Base-by-base conservation (phyloP, 108 stramenopile genomes). In the Bacterosira constricta region DNA sequence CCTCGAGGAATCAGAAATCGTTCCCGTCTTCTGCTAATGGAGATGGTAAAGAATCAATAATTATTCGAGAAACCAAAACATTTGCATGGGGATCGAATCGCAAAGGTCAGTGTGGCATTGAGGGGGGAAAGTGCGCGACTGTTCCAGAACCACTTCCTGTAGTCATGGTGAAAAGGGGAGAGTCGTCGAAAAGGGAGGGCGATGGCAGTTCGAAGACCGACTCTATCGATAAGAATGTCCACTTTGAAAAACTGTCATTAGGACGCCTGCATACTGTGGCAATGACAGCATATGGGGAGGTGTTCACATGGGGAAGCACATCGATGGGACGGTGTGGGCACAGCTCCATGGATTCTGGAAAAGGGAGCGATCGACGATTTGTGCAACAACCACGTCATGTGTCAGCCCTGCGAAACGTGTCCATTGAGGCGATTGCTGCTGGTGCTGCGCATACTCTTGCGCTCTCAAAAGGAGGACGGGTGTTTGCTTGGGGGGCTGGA, bases 391-490 rank as follows among this genome's bases (percentile, higher is more conserved):
- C 93, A 17, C 80, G 83, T 27, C 83, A 76, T 30, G 85, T 94
- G 9, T 84, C 88, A 34, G 84, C 89, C 0, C 49, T 94, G 36
- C 49, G 66, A 13, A 81, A 89, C 66, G 86, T 92, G 3, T 56
- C 59, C 35, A 85, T 92, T 63, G 85, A 80, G 3, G 59, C 81
- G 12, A 81, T 94, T 45, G 86, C 88, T n/a, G 90, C 90, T n/a
- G 96, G 97, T 8, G 97, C 94, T 70, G 86, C 90, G 29, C 98
- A 99, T 69, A 96, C 96, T 4, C 73, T 99, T 21, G 92, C 96
- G 1, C 74, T 99, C 41, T 88, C 90, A 3, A 83, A 67, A 18
- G 91, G 86, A 38, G 97, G 95, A 13, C 58, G 91, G 15, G 93
- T 98, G 17, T 94, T 90, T 82, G 83, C 84, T 1, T 99, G 96